Evolutionary conservation across 352 stramenopile genomes (phyloP).

Genomic region (Saprolegnia diclina): DNA sequence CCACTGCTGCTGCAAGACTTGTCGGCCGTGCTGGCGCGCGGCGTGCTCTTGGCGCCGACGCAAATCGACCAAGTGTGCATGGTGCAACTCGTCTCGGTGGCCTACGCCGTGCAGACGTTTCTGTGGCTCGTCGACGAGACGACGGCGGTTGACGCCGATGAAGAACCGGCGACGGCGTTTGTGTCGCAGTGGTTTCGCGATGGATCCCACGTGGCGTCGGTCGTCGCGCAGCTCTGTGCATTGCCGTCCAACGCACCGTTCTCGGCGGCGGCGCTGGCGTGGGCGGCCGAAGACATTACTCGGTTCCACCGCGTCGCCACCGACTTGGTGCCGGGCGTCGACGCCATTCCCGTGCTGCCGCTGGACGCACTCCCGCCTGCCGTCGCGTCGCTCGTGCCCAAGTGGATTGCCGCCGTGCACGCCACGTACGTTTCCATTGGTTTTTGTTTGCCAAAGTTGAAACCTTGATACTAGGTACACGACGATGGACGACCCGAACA

Average conservation of each 20-base stretch:
- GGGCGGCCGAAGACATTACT: neutral
- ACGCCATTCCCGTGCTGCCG: neutral
- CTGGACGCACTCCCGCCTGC: neutral
- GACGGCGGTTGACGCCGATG: neutral
- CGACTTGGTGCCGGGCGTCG: neutral
- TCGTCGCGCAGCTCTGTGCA: neutral
- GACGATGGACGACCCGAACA: conserved; percentile 71
- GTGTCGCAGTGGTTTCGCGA: neutral
- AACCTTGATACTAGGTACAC: conserved; percentile 61
- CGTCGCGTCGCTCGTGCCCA: conserved; percentile 5
- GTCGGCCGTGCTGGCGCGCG: conserved; percentile 64
- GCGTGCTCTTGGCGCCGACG: conserved; percentile 51
- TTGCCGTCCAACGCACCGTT: neutral
- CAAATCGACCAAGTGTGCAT: conserved; percentile 56
- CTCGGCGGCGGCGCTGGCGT: neutral
- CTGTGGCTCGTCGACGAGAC: conserved; percentile 47
- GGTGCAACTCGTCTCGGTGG: conserved; percentile 56
- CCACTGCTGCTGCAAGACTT: conserved; percentile 68
- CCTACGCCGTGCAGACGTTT: conserved; percentile 64
- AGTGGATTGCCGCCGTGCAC: conserved; percentile 4
- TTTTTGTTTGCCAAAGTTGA: conserved; percentile 43
- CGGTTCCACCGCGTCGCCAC: conserved; percentile 1
- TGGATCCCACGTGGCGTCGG: neutral
- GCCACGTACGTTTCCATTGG: conserved; percentile 31
- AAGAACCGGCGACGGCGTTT: too few species aligned